Conservation (phyloP, 1,284 basidiomycete species). For the Heterobasidion irregulare region DNA sequence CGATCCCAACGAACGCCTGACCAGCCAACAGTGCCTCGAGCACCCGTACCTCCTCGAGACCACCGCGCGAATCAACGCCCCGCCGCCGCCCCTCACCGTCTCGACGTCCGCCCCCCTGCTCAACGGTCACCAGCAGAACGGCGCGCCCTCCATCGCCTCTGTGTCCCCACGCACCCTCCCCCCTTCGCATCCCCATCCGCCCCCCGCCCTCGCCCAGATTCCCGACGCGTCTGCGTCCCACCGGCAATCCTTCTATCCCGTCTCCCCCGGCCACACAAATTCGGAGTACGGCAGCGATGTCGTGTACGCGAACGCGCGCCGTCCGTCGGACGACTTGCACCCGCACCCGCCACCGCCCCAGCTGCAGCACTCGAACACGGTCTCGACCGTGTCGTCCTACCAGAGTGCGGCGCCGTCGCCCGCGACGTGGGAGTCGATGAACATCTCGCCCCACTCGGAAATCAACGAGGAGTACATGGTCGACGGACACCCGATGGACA, state of each 20-base stretch:
- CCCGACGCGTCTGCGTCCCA: constrained; percentile 46
- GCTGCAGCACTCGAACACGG: constrained; percentile 12
- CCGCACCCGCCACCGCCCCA: constrained; percentile 8
- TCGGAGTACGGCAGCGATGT: constrained; percentile 14
- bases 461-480: constrained; percentile 26
- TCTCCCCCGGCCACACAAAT: constrained; percentile 7
- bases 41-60: constrained; percentile 83
- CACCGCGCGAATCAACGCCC: constrained; percentile 41
- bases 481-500: constrained; percentile 38
- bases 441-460: constrained; percentile 42
- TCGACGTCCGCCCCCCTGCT: constrained; percentile 15
- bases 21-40: constrained; percentile 79
- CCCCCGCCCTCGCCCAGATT: constrained; percentile 25
- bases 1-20: constrained; percentile 82
- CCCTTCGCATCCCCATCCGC: constrained; percentile 48
- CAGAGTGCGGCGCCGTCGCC: constrained; percentile 16
- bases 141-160: constrained; percentile 33
- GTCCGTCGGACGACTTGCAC: constrained; percentile 6
- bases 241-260: constrained; percentile 45
- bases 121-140: constrained; percentile 25
- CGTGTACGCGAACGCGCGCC: constrained; percentile 12
- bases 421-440: constrained; percentile 46
- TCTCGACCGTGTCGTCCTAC: constrained; percentile 22
- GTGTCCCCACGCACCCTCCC: constrained; percentile 49
- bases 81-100: constrained; percentile 45